Evolutionary conservation across 2,329 filamentous ascomycete genomes (phyloP), one percentile per base, ranked within the genome.

Genomic region (Colletotrichum karsti): DNA sequence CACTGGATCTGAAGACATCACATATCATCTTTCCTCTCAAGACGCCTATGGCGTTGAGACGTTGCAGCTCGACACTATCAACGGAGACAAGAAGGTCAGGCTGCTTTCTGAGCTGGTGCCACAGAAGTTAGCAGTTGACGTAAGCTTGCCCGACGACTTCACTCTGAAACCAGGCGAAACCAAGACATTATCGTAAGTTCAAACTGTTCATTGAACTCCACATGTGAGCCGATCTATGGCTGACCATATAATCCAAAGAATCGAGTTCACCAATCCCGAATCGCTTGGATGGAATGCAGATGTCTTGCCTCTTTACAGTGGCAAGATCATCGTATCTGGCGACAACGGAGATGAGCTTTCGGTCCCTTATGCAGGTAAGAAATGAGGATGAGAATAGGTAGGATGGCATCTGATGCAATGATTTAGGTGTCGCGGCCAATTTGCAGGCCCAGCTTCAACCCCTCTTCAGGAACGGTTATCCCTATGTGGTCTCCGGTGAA

Each of bases 11-110:
- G 70, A 75, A 30, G 70, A 73, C 8, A 72, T 79, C 46, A 75
- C 72, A 22, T 83, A 82, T 73, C 74, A 71, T 15, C 67, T 73
- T 20, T 63, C 72, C 2, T 53, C 57, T 7, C 73, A 79, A 39
- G 72, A 74, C 5, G 76, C 76, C 5, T 79, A 75, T 12, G 81
- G 80, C 5, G 74, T 79, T 33, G 81, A 83, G 71, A 77, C 80
- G 5, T 18, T 65, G 33, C 7, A n/a, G 42, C 73, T 30, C 67
- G 64, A 48, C 70, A 63, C 50, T 30, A 22, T 33, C 50, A 28
- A 26, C 1, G 39, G 41, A 8, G 58, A 56, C 50, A 62, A 46
- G 3, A 33, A 12, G 42, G 18, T 56, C 0, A 62, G 35, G 24
- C 3, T 9, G 2, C 50, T 41, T 9, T 12, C 7, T 22, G 18